Evolutionary conservation across 257 asterid species (phyloP), one percentile per base, ranked within the genome.

Genomic region (Lycium ferocissimum): DNA sequence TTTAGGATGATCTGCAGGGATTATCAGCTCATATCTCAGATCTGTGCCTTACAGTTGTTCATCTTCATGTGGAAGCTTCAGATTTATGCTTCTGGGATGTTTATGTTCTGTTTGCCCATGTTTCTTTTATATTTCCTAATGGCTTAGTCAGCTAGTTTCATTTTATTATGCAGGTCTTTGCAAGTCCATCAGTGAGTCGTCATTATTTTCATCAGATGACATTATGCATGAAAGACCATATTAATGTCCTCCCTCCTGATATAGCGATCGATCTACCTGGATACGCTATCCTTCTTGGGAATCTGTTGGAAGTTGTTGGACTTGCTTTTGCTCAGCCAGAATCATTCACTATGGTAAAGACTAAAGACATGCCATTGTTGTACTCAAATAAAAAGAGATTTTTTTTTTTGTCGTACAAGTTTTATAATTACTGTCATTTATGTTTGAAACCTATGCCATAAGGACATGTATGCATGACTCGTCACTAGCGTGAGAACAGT

Each of bases 231-330:
- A 93, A 93, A 88, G 95, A 91, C 89, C 92, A 89, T 84, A 47
- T 85, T 79, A 91, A 86, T 88, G 88, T 92, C 87, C 91, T 93
- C 67, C 94, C 97, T 82, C 87, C 89, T 89, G 98, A 93, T 89
- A 80, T 90, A 89, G 91, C 97, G 83, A 89, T 84, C 81, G 98
- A 97, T 85, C 89, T 90, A 86, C 99, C 99, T 85, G 91, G 95
- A 82, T 89, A 92, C 88, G 98, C 98, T 84, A 93, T 97, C 90
- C 94, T 95, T 83, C 90, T 97, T 70, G 98, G 96, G 81, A 97
- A 97, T 87, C 87, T 97, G 71, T 85, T 95, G 91, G 98, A 97
- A 89, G 97, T 92, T 90, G 98, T 98, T 72, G 92, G 89, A 81
- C 88, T 89, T 83, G 90, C 96, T 83, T 87, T 97, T 84, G 78